These are phyloP conservation scores for Penicillium sp. DNA, from an alignment of 2,329 filamentous ascomycete species.

Conservation along the genomic window DNA sequence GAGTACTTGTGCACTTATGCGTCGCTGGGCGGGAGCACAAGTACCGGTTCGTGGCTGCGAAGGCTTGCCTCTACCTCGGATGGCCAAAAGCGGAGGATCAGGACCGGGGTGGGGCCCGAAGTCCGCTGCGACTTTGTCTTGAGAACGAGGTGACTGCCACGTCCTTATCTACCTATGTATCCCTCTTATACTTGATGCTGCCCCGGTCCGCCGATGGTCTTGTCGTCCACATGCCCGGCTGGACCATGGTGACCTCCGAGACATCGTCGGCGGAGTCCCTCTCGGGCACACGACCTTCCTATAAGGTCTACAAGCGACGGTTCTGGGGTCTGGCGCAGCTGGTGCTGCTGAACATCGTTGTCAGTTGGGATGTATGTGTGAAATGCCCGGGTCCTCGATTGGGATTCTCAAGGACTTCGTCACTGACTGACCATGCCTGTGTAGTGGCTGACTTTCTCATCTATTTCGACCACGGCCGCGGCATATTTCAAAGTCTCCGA, in stretches of 20 bases:
- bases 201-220: not conserved
- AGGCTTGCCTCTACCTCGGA: no score
- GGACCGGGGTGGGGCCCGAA: no score
- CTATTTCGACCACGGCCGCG: constrained; percentile 71
- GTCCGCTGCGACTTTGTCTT: no score
- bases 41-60: no score
- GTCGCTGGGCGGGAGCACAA: no score
- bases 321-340: constrained; percentile 86
- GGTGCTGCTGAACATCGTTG: constrained; percentile 83
- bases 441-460: constrained; percentile 89
- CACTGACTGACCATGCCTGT: not conserved
- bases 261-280: constrained; percentile 5
- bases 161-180: no score
- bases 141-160: no score
- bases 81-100: no score
- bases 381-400: not conserved
- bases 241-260: not conserved
- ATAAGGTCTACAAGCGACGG: constrained; percentile 72
- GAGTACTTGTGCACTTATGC: no score
- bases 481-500: constrained; percentile 72
- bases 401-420: not conserved
- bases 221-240: not conserved
- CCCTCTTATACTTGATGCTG: no score
- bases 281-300: constrained; percentile 31
- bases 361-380: constrained; percentile 84